phyloP scores from a whole-genome alignment of 192 early-diverging fungal species.

The Kickxella alabastrina region DNA sequence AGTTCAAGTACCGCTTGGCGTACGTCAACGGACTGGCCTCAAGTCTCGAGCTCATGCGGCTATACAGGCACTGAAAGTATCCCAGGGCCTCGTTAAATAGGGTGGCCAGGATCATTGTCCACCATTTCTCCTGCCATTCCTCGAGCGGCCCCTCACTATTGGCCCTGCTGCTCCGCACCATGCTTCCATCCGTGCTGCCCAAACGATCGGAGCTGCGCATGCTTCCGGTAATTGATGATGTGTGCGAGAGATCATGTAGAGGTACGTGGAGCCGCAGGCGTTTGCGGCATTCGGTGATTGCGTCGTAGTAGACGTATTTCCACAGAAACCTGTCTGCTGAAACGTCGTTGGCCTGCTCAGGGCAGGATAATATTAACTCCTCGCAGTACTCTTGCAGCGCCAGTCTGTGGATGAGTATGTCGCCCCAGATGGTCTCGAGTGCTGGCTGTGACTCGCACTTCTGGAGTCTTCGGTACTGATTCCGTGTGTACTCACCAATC shows the following conservation, averaged over 20 bases:
- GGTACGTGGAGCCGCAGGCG: constrained; percentile 32
- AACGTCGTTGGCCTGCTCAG: constrained; percentile 10
- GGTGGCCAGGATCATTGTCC: constrained; percentile 23
- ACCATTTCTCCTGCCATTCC: constrained; percentile 42
- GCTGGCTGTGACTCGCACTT: constrained; percentile 15
- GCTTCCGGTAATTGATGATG: constrained; percentile 27
- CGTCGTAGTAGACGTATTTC: constrained; percentile 35
- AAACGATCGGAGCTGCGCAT: constrained; percentile 9
- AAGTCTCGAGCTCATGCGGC: constrained; percentile 7
- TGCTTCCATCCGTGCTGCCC: constrained; percentile 16
- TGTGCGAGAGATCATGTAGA: constrained; percentile 22
- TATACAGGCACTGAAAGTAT: constrained; percentile 28
- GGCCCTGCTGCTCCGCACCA: constrained; percentile 9
- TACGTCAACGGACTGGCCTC: neutral
- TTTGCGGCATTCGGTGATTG: constrained; percentile 41
- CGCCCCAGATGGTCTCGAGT: constrained; percentile 37
- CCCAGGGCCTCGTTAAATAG: constrained; percentile 44
- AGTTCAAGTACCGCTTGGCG: constrained; percentile 3
- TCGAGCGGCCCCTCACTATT: constrained; percentile 11
- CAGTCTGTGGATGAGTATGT: constrained; percentile 30
- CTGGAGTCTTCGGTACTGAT: constrained; percentile 22
- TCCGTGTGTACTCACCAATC: constrained; percentile 14
- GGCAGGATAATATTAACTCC: constrained; percentile 20
- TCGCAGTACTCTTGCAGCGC: constrained; percentile 34
- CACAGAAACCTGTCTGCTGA: constrained; percentile 32